These are phyloP conservation scores for Diddensiella santjacobensis DNA, from an alignment of 805 yeast species.

Conservation along the genomic window DNA sequence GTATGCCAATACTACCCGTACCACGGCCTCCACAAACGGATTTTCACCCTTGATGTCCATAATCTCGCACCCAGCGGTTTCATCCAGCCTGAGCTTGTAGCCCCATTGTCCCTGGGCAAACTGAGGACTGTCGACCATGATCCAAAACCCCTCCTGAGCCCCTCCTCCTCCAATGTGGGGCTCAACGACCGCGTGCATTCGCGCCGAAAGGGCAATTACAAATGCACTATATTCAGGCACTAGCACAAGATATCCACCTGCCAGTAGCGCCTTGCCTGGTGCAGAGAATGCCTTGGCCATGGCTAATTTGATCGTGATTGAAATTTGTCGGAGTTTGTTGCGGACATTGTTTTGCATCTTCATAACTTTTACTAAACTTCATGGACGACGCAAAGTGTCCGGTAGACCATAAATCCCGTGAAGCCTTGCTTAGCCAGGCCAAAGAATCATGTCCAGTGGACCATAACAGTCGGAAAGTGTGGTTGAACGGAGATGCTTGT, in stretches of 20 bases:
- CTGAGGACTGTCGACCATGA: constrained; percentile 67
- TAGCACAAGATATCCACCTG: constrained; percentile 91
- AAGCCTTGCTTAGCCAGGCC: constrained; percentile 25
- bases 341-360: neutral
- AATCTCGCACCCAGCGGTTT: constrained; percentile 1
- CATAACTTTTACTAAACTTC: neutral
- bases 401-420: constrained; percentile 44
- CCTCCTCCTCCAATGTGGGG: too few species aligned
- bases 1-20: constrained; percentile 54
- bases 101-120: constrained; percentile 69
- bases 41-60: constrained; percentile 37
- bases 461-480: constrained; percentile 53
- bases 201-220: constrained; percentile 81
- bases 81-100: constrained; percentile 37
- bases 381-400: constrained; percentile 40
- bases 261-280: constrained; percentile 91
- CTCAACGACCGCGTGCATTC: constrained; percentile 74
- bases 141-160: constrained; percentile 8
- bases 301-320: neutral
- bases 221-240: constrained; percentile 72
- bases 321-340: too few species aligned
- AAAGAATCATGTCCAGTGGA: constrained; percentile 60
- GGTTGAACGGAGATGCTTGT: constrained; percentile 43
- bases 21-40: constrained; percentile 70
- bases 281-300: constrained; percentile 64